Conservation (phyloP, 2,329 filamentous ascomycete genomes). For the Cylindrodendrum hubeiense region DNA sequence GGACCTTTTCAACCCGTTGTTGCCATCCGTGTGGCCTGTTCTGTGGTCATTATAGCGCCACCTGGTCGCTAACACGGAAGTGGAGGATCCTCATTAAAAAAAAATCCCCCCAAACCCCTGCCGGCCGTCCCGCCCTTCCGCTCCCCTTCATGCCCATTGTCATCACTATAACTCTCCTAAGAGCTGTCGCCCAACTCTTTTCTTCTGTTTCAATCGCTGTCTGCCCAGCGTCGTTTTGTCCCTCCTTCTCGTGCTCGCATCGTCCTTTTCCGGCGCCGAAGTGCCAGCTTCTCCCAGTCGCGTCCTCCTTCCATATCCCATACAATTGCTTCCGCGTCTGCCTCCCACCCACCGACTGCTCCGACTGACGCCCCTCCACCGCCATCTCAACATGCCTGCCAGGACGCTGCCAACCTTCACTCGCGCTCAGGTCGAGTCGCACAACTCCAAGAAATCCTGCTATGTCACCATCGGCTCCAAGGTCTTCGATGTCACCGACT, state of each 20-base stretch:
- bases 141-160: constrained; percentile 9
- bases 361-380: constrained; percentile 28
- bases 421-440: constrained; percentile 81
- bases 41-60: constrained; percentile 45
- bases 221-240: constrained; percentile 3
- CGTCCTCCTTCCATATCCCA: constrained; percentile 18
- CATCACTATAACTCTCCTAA: constrained; percentile 13
- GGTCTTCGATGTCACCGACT: constrained; percentile 95
- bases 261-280: constrained; percentile 7
- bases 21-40: constrained; percentile 42
- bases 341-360: constrained; percentile 16
- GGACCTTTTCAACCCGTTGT: constrained; percentile 23
- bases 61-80: constrained; percentile 41
- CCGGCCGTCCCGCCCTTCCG: constrained; percentile 31
- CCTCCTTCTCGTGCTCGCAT: constrained; percentile 4
- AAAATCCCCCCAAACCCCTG: constrained; percentile 43
- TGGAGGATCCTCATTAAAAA: constrained; percentile 49
- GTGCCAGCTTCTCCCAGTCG: constrained; percentile 22
- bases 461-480: constrained; percentile 92
- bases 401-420: constrained; percentile 87
- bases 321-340: constrained; percentile 22
- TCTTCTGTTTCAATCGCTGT: constrained; percentile 25
- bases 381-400: constrained; percentile 73
- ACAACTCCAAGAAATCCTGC: constrained; percentile 85
- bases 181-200: constrained; percentile 7